Evolutionary conservation across 805 yeast species (phyloP), one percentile per base, ranked within the genome.

Genomic region (Candida koratica): DNA sequence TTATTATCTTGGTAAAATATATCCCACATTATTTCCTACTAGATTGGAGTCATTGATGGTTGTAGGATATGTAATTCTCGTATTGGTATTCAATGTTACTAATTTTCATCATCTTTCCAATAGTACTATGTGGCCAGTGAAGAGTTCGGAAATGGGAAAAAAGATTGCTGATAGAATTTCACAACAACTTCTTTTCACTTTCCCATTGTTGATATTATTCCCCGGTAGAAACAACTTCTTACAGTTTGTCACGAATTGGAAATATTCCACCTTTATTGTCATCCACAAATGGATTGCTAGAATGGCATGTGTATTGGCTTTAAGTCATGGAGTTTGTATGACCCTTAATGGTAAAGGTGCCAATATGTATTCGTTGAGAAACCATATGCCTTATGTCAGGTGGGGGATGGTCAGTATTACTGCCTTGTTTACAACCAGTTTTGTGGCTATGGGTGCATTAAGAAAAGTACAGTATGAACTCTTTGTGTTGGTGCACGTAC

Each of bases 141-240:
- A 47, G 39, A 16, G 32, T 35, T 39, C 57, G 45, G 54, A 61
- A 55, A 54, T 60, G 27, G 60, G 61, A 13, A 56, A 73, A 46
- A 58, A 60, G 37, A 58, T 79, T 12, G 77, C 75, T 27, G 80
- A 76, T 52, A 65, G 85, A 55, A 58, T 75, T 5, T 81, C 73
- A 32, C 37, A 76, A 13, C 58, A 74, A 55, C 56, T 73, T 2
- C 55, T 75, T 25, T 75, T 73, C 36, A 39, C 77, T 32, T 65
- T 79, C 39, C 90, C 93, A 0, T 52, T 71, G 5, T 53, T 78
- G 12, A 71, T 75, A 41, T 58, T 82, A 38, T 80, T 84, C 55
- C 85, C 86, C 4, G 81, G 82, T 19, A 65, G 93, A 48, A 85
- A 84, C 55, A 84, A 82, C 50, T 75, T 85, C 14, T 63, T 84